Evolutionary conservation across 176 grass and related monocot genomes (phyloP).

Genomic region (Tillandsia fasciculata): DNA sequence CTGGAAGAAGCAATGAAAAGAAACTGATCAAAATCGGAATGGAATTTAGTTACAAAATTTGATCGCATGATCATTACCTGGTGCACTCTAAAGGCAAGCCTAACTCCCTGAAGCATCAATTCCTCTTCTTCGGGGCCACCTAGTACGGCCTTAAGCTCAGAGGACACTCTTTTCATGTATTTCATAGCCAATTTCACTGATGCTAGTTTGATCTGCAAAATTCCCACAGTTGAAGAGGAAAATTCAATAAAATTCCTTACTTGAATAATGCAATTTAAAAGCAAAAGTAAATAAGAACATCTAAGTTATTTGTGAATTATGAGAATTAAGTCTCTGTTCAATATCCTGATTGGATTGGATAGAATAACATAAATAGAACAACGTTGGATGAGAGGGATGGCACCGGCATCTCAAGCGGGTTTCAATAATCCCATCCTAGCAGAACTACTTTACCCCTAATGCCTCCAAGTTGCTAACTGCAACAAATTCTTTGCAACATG

Average conservation of each 20-base stretch:
- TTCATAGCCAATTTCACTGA: constrained; percentile 85
- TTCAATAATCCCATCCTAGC: too few relatives aligned
- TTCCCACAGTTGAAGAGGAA: background rate
- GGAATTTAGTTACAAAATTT: too few relatives aligned
- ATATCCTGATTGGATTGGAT: too few relatives aligned
- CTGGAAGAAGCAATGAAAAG: constrained; percentile 24
- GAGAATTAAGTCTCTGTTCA: too few relatives aligned
- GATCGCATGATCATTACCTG: constrained; percentile 39
- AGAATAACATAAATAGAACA: too few relatives aligned
- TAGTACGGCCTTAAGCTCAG: constrained; percentile 52
- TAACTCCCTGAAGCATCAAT: constrained; percentile 86
- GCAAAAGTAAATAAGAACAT: too few relatives aligned
- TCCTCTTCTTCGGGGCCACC: constrained; percentile 83
- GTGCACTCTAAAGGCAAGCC: constrained; percentile 95
- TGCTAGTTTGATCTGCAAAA: constrained; percentile 71
- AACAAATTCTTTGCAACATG: too few relatives aligned
- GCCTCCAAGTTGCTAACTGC: too few relatives aligned
- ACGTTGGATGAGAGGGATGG: too few relatives aligned
- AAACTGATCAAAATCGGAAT: background rate
- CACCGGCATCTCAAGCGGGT: too few relatives aligned
- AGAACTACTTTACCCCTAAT: too few relatives aligned
- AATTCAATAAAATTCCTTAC: background rate
- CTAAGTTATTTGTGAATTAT: too few relatives aligned
- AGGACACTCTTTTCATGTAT: constrained; percentile 80
- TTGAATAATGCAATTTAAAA: background rate